phyloP scores from a whole-genome alignment of 1,284 basidiomycete species.

The Gymnopus androsaceus region DNA sequence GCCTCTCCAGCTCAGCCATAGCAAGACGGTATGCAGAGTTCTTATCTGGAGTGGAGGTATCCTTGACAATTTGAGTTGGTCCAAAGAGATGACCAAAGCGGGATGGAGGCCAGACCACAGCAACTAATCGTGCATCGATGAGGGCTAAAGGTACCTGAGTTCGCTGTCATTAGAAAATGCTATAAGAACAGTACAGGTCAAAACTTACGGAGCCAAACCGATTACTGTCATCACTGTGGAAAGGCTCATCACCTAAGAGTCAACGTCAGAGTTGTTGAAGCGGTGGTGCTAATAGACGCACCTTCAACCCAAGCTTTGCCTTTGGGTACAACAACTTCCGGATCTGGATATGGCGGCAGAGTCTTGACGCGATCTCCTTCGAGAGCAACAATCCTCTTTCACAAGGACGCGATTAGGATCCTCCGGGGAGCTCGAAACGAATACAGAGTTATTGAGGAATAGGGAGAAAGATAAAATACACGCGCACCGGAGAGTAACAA shows the following conservation, averaged over 20 bases:
- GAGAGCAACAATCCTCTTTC: slow-evolving; percentile 68
- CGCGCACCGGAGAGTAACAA: slow-evolving; percentile 59
- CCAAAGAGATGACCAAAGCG: slow-evolving; percentile 46
- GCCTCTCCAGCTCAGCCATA: slow-evolving; percentile 47
- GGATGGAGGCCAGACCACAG: slow-evolving; percentile 62
- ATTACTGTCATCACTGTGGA: slow-evolving; percentile 73
- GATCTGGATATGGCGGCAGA: slow-evolving; percentile 68
- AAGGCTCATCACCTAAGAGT: slow-evolving; percentile 59
- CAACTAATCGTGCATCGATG: slow-evolving; percentile 61
- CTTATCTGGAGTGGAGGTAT: slow-evolving; percentile 26
- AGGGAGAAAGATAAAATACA: slow-evolving; percentile 14
- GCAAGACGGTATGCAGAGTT: slow-evolving; percentile 46
- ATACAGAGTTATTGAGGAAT: not conserved
- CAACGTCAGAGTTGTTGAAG: slow-evolving; percentile 5
- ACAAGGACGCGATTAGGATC: slow-evolving; percentile 56
- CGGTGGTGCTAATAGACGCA: slow-evolving; percentile 21
- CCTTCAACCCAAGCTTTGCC: slow-evolving; percentile 80
- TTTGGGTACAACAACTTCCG: slow-evolving; percentile 53
- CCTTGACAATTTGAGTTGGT: slow-evolving; percentile 21
- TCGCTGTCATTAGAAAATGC: not conserved
- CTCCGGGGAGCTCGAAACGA: slow-evolving; percentile 58
- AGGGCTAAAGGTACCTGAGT: slow-evolving; percentile 61
- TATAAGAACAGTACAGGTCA: not conserved
- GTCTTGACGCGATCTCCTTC: slow-evolving; percentile 68
- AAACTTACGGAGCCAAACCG: slow-evolving; percentile 66